A percentile compares a stretch with the other conserved stretches of the same genome.
These are phyloP conservation scores for Coleophoma eucalyptorum DNA, from an alignment of 2,329 filamentous ascomycete genomes.

Conservation along the genomic window DNA sequence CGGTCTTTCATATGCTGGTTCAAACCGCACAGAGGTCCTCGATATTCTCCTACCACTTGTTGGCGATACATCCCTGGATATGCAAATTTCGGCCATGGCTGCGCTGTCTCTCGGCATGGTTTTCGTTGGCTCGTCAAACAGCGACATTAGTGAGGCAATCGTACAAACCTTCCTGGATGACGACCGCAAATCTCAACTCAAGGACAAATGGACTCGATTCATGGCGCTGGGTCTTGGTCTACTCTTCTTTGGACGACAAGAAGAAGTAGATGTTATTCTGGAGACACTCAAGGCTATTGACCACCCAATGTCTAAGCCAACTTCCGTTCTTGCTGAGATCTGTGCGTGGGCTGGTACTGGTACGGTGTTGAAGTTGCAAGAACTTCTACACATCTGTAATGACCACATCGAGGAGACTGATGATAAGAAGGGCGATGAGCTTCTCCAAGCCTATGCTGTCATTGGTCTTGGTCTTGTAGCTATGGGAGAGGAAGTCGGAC, in stretches of 20 bases:
- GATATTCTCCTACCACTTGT: conserved; percentile 85
- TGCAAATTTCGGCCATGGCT: conserved; percentile 96
- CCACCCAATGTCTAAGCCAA: conserved; percentile 96
- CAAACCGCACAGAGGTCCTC: conserved; percentile 85
- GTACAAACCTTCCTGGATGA: conserved; percentile 92
- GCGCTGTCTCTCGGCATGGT: conserved; percentile 86
- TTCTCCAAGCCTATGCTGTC: conserved; percentile 94
- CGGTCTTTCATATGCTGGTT: conserved; percentile 89
- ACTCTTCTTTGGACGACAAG: conserved; percentile 93
- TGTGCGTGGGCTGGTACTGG: conserved; percentile 98
- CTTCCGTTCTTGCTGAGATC: conserved; percentile 88
- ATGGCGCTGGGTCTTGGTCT: conserved; percentile 90
- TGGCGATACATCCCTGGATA: conserved; percentile 76
- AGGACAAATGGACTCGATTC: conserved; percentile 98
- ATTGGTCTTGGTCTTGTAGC: conserved; percentile 90
- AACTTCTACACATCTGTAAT: conserved; percentile 96
- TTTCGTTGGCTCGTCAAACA: conserved; percentile 88
- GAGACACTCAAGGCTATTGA: conserved; percentile 97
- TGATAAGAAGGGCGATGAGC: conserved; percentile 91
- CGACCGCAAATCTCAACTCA: conserved; percentile 83
- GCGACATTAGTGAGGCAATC: conserved; percentile 88
- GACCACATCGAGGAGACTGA: conserved; percentile 94
- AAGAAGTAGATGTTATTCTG: conserved; percentile 96
- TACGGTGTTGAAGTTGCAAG: conserved; percentile 94
- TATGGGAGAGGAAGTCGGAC: conserved; percentile 97